phyloP scores from a whole-genome alignment of 768 basidiomycete species.

The Mycena polygramma region DNA sequence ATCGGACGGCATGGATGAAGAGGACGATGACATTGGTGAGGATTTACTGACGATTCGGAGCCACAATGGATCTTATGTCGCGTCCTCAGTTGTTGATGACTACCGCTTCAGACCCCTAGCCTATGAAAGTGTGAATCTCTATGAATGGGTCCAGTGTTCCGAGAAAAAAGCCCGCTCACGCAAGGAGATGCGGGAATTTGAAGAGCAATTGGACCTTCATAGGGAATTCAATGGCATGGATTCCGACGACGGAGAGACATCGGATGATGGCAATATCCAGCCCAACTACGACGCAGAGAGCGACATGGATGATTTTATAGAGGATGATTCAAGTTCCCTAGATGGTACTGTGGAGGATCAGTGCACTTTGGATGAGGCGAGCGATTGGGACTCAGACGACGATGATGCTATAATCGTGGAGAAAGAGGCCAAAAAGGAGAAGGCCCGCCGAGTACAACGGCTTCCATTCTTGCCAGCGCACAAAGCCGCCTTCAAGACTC shows the following conservation, averaged over 20 bases:
- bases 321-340: too few relatives aligned
- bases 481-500: too few relatives aligned
- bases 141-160: slow-evolving; percentile 38
- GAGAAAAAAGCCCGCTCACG: neutral
- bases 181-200: neutral
- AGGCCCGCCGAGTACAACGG: neutral
- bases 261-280: neutral
- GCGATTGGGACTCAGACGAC: neutral
- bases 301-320: neutral
- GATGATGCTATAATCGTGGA: neutral
- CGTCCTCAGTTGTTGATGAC: slow-evolving; percentile 42
- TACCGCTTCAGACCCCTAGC: slow-evolving; percentile 36
- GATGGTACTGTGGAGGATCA: neutral
- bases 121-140: slow-evolving; percentile 34
- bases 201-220: neutral
- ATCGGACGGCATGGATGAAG: neutral
- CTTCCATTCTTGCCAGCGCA: too few relatives aligned
- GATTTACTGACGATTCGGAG: neutral
- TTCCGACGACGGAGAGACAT: neutral
- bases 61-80: slow-evolving; percentile 17
- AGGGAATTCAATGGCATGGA: neutral
- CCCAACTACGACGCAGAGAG: neutral
- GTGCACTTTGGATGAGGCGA: neutral
- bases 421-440: neutral
- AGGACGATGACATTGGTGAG: neutral